Evolutionary conservation across 1,139 yeast species (phyloP), one percentile per base, ranked within the genome.

Genomic region (Protomyces arabidopsidicola): DNA sequence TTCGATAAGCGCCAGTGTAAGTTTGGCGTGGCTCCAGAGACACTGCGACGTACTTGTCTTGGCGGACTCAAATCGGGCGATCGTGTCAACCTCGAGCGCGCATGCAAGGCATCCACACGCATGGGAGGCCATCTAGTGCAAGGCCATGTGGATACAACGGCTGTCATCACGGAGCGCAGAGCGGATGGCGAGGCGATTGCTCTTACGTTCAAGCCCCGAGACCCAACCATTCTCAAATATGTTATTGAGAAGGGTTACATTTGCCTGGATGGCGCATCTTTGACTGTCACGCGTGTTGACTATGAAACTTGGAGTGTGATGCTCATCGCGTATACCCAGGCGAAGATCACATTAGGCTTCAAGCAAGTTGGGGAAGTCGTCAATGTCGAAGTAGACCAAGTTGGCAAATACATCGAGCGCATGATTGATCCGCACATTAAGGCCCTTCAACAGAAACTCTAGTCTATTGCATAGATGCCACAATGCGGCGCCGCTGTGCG

Each of bases 101-200:
- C 98, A 0, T 90, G 93, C 38, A 77, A 83, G 66, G 88, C 81
- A 3, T 90, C 88, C 62, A 90, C 86, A 12, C 80, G 98, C 68
- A 84, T 91, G 72, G 98, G 99, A 34, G 98, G 99, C 0, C 99
- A 93, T 75, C 84, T 91, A 67, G 98, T 93, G 1, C 98, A 93
- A 70, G 99, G 98, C 14, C 99, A 93, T 76, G 91, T 95, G 39
- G 98, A 93, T 73, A 89, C 97, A 0, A 80, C 86, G 36, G 97
- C 97, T 3, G 75, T 76, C 38, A 87, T 95, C 48, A 81, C 81
- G 1, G 74, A 75, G 1, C 79, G 77, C 39, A 75, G 69, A 6
- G 76, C 82, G 0, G 98, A 91, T 71, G 95, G 88, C 2, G 88
- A 90, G 74, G 87, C 98, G 1, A 78, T 90, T 45, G 79, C 86